Evolutionary conservation across 495 filamentous ascomycete genomes (phyloP), one percentile per base, ranked within the genome.

Genomic region (Parachaetomium inaequale): DNA sequence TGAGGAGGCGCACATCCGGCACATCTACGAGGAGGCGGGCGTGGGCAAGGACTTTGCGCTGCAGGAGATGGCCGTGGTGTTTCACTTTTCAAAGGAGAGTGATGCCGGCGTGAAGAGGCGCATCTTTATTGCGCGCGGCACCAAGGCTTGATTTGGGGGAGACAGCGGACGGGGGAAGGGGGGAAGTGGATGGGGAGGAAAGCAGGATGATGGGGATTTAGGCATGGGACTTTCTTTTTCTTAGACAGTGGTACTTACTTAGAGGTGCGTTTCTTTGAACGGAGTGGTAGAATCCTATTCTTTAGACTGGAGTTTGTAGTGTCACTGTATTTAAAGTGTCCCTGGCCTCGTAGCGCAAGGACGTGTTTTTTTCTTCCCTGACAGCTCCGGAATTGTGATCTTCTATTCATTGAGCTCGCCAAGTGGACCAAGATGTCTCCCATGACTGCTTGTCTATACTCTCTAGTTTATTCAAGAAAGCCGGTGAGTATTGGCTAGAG

Each of bases 1-100:
- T 58, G 78, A 75, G 34, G 68, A 76, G 59, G 75, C 78, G 7
- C 73, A 80, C 53, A 82, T 87, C 70, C 68, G 70, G 63, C 70
- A 73, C 28, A 69, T 87, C 58, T 87, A 82, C 58, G 74, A 79
- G 43, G 68, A 70, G 11, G 83, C 84, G 29, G 84, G 84, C 0
- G 69, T 81, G 23, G 74, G 69, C 1, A 63, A 62, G 40, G 75
- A 75, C 2, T 84, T 86, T 61, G 72, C 52, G 19, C 67, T 80
- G 25, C 63, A 75, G 59, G 64, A 73, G 29, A 62, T 81, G 25
- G 74, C 68, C 4, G 68, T 71, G 19, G 60, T 69, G n/a, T 64
- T 73, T 38, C 52, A 67, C 38, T 23, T 45, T 10, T 31, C 25
- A 4, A 43, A 47, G 8, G 65, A 66, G 43, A 12, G 36, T 7